Percentiles rank a stretch among this genome's conserved stretches.
These are phyloP conservation scores for Fomitopsis pulvina DNA, from an alignment of 768 basidiomycete species.

Conservation along the genomic window DNA sequence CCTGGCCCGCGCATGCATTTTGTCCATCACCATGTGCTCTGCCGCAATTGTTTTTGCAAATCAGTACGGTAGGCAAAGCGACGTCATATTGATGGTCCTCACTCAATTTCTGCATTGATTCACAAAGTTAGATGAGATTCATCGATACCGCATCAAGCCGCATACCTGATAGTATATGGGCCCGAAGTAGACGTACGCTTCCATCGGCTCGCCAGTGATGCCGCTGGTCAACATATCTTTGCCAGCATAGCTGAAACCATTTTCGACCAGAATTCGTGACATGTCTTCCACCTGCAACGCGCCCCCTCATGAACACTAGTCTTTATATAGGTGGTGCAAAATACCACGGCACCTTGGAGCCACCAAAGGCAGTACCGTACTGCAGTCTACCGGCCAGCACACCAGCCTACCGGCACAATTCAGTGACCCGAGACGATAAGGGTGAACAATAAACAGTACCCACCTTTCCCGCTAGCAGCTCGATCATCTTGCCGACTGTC, in stretches of 20 bases:
- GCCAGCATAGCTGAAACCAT: constrained; percentile 96
- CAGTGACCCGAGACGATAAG: background rate
- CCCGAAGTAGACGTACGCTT: constrained; percentile 97
- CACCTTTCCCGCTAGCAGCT: constrained; percentile 92
- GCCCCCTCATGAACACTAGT: background rate
- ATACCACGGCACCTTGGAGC: constrained; percentile 70
- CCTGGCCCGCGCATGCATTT: constrained; percentile 99
- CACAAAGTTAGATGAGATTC: constrained; percentile 9
- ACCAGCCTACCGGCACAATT: constrained; percentile 57
- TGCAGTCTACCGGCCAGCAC: constrained; percentile 85
- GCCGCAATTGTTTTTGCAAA: constrained; percentile 4
- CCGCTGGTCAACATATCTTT: constrained; percentile 99
- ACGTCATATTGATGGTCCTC: constrained; percentile 26
- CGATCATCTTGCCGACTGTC: constrained; percentile 99
- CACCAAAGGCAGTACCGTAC: constrained; percentile 95
- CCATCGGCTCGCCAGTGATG: constrained; percentile 93
- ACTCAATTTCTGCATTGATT: constrained; percentile 78
- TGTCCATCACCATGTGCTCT: constrained; percentile 99
- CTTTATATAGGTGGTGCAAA: background rate
- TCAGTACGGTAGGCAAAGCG: constrained; percentile 5
- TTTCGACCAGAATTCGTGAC: constrained; percentile 90
- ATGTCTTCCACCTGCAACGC: constrained; percentile 88
- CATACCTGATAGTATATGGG: constrained; percentile 95
- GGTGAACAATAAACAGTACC: background rate
- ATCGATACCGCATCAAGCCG: background rate